phyloP scores from a whole-genome alignment of 164 flowering plant species.

The Umbellularia californica region DNA sequence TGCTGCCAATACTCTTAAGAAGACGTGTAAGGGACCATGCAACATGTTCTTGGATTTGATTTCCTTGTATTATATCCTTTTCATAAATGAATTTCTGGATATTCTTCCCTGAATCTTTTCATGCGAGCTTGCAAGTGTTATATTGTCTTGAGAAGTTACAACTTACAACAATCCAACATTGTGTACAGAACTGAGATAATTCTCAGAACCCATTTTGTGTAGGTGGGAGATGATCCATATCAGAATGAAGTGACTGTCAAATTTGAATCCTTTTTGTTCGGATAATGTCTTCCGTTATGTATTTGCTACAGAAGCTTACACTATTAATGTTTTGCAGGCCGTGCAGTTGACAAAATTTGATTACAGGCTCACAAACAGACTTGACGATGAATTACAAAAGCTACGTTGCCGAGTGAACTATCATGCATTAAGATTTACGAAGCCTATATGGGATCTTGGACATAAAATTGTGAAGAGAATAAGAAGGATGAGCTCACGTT shows the following conservation, averaged over 20 bases:
- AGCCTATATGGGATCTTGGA: conserved; percentile 72
- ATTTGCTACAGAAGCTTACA: background rate
- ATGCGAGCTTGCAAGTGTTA: background rate
- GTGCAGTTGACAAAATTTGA: conserved; percentile 95
- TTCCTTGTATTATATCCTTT: conserved; percentile 1
- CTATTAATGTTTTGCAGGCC: conserved; percentile 48
- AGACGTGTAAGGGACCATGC: conserved; percentile 64
- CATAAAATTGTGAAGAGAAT: conserved; percentile 57
- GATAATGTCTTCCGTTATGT: background rate
- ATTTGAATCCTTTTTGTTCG: conserved; percentile 3
- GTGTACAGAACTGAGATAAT: too few relatives aligned
- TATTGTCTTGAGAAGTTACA: background rate
- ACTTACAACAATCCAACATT: background rate
- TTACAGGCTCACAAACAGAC: conserved; percentile 77
- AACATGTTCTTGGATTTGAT: conserved; percentile 3
- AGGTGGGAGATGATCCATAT: background rate
- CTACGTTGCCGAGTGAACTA: conserved; percentile 91
- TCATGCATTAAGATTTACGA: conserved; percentile 83
- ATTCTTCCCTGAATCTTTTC: background rate
- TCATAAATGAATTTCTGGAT: background rate
- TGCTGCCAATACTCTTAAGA: conserved; percentile 83
- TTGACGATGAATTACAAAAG: conserved; percentile 78
- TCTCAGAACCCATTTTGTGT: too few relatives aligned
- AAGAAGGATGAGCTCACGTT: conserved; percentile 68
- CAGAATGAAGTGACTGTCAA: conserved; percentile 1